phyloP scores from a whole-genome alignment of 768 basidiomycete species.

The Tephrocybe sp. region DNA sequence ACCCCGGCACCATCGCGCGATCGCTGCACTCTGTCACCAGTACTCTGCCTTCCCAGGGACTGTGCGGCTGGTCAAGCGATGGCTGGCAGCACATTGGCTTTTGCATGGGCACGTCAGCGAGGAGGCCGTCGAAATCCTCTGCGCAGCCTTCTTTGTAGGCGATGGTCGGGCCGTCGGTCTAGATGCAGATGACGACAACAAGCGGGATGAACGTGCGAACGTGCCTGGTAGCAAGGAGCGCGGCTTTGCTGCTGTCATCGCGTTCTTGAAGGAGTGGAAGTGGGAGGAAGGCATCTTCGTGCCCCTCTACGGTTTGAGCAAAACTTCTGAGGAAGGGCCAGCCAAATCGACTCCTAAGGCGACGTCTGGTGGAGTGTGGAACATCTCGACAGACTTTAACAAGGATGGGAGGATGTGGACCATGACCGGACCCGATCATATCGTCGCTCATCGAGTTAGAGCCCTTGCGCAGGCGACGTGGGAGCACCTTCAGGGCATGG shows the following conservation, averaged over 20 bases:
- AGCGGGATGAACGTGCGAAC: conserved; percentile 35
- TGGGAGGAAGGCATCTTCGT: conserved; percentile 78
- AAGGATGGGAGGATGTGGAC: conserved; percentile 79
- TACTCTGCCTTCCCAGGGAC: conserved; percentile 81
- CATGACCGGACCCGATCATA: conserved; percentile 54
- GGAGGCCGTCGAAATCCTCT: conserved; percentile 85
- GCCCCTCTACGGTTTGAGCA: conserved; percentile 56
- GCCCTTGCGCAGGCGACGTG: conserved; percentile 78
- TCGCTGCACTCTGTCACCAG: conserved; percentile 78
- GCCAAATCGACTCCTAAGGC: conserved; percentile 21
- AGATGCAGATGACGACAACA: conserved; percentile 27
- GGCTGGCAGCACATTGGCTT: conserved; percentile 91
- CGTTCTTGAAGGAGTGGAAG: conserved; percentile 78
- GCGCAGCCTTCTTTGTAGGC: conserved; percentile 73
- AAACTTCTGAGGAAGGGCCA: conserved; percentile 26
- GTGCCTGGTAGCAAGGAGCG: conserved; percentile 77
- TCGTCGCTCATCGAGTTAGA: conserved; percentile 73
- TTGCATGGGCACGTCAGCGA: conserved; percentile 69
- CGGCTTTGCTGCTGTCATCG: conserved; percentile 74
- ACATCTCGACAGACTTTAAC: conserved; percentile 78
- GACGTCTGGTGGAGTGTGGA: conserved; percentile 60
- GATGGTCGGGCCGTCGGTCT: conserved; percentile 34
- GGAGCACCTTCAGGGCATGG: conserved; percentile 52
- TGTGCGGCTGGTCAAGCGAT: conserved; percentile 86
- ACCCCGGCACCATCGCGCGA: conserved; percentile 83